phyloP scores from a whole-genome alignment of 768 basidiomycete genomes.

The Hortiboletus campestris region DNA sequence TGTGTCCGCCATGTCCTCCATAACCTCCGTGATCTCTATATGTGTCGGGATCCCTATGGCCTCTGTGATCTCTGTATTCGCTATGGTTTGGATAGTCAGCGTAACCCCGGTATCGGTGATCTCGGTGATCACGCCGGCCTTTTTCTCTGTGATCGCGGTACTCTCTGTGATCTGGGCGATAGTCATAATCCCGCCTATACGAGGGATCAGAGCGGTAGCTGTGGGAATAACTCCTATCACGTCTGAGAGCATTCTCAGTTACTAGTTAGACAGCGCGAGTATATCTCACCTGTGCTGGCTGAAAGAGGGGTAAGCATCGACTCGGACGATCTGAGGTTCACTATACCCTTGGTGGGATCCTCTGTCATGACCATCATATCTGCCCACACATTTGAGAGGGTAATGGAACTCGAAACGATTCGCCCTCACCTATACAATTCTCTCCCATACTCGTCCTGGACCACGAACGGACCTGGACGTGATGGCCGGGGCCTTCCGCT shows the following conservation, averaged over 20 bases:
- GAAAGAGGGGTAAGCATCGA: conserved; percentile 23
- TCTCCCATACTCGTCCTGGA: conserved; percentile 58
- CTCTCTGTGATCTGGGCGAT: conserved; percentile 21
- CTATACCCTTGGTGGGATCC: conserved; percentile 21
- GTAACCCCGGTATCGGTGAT: conserved; percentile 21
- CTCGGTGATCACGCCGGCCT: conserved; percentile 18
- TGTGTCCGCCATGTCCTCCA: conserved; percentile 14
- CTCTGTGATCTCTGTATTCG: conserved; percentile 15
- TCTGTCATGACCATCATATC: conserved; percentile 28
- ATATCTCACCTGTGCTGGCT: conserved; percentile 19
- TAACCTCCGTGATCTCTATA: conserved; percentile 9
- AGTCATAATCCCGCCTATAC: conserved; percentile 22
- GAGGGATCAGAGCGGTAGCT: conserved; percentile 24
- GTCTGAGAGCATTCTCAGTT: conserved; percentile 16
- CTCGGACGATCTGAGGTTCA: conserved; percentile 27
- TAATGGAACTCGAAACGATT: not conserved
- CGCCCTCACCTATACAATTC: conserved; percentile 54
- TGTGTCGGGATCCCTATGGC: not conserved
- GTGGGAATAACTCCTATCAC: conserved; percentile 25
- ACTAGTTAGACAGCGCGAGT: not conserved
- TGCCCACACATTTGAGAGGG: conserved; percentile 8
- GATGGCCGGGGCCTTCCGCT: conserved; percentile 25
- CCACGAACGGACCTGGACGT: conserved; percentile 45
- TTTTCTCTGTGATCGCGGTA: conserved; percentile 22
- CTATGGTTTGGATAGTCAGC: conserved; percentile 12